Percentiles rank a stretch among this genome's conserved stretches.
Evolutionary conservation across 2,329 filamentous ascomycete genomes (phyloP).

Genomic region (Xylariaceae sp.): DNA sequence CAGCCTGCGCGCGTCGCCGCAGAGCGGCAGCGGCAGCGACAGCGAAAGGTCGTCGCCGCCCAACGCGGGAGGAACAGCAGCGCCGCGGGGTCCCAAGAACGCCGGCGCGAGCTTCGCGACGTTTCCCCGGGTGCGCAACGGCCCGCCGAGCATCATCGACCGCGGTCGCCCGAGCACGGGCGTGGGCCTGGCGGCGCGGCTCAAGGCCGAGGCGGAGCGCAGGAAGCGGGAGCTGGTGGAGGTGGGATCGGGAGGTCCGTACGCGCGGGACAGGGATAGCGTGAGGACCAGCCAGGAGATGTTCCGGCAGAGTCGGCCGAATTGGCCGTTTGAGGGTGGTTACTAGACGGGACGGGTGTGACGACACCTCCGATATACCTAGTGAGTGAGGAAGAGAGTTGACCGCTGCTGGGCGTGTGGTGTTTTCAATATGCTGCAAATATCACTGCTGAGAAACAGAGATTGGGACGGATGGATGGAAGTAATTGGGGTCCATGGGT

Average conservation of each 20-base stretch:
- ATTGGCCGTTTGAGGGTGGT: background rate
- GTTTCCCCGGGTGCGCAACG: constrained; percentile 20
- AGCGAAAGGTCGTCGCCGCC: too few species aligned
- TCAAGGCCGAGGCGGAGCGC: background rate
- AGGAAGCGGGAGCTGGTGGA: background rate
- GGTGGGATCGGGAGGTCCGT: background rate
- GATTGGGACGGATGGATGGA: too few species aligned
- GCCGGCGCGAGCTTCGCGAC: constrained; percentile 22
- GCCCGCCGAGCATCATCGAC: constrained; percentile 1
- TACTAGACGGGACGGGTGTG: background rate
- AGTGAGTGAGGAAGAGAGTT: too few species aligned
- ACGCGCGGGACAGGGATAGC: background rate
- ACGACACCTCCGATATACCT: too few species aligned
- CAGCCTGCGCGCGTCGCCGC: constrained; percentile 10
- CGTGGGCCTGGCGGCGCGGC: background rate
- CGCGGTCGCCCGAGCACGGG: background rate
- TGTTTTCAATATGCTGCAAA: too few species aligned
- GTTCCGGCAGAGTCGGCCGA: background rate
- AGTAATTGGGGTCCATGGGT: too few species aligned
- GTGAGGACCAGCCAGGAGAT: background rate
- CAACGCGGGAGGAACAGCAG: background rate
- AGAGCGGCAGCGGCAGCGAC: background rate
- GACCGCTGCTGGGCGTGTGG: too few species aligned
- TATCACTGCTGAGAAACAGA: too few species aligned
- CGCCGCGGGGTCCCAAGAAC: constrained; percentile 17